Conservation (phyloP, 257 asterid genomes). For the Solanum gracilifrons region DNA sequence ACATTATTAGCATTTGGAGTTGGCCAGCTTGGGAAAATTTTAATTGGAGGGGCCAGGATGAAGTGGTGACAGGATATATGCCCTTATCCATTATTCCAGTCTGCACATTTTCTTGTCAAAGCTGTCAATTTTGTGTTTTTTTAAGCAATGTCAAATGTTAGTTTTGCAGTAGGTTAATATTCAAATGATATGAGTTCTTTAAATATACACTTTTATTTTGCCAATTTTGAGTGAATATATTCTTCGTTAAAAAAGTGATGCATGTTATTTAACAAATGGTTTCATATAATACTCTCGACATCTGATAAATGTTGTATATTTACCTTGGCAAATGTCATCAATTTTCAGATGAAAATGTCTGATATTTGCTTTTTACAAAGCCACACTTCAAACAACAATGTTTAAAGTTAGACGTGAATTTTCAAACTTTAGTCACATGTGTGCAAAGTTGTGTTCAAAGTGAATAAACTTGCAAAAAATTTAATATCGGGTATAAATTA, state of each 20-base stretch:
- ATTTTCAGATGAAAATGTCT: too few species aligned
- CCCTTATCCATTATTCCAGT: constrained; percentile 28
- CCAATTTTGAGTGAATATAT: not conserved
- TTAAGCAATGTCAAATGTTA: not conserved
- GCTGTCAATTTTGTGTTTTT: not conserved
- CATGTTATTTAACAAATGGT: too few species aligned
- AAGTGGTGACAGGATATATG: constrained; percentile 3
- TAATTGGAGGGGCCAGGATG: constrained; percentile 3
- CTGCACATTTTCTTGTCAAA: not conserved
- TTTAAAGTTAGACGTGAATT: not conserved
- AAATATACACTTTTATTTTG: too few species aligned
- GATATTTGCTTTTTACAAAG: too few species aligned
- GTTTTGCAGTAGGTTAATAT: not conserved
- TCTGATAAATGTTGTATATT: too few species aligned
- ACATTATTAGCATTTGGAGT: not conserved
- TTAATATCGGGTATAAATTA: not conserved
- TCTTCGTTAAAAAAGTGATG: not conserved
- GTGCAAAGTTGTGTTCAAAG: not conserved
- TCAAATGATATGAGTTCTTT: not conserved
- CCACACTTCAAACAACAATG: not conserved
- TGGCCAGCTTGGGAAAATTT: not conserved
- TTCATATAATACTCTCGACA: not conserved
- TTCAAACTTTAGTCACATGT: not conserved
- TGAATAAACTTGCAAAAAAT: not conserved
- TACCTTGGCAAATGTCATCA: too few species aligned